Base-by-base conservation (phyloP, 2,329 filamentous ascomycete genomes). In the Diaporthe sp. region DNA sequence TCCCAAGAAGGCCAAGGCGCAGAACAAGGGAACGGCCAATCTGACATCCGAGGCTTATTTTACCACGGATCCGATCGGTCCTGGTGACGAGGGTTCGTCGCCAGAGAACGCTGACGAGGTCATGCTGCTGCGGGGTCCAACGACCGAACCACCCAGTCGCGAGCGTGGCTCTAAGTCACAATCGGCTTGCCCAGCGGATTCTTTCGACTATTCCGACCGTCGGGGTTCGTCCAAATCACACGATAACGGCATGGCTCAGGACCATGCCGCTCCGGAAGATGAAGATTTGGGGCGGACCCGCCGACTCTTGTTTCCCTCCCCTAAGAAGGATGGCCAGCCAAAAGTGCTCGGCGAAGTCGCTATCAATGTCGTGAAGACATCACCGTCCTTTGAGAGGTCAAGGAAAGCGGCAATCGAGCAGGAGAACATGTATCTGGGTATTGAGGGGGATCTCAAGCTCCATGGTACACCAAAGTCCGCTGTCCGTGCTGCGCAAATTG, bases 221-320 rank as follows among this genome's bases (percentile, higher is more conserved):
- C 81, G 80, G 58, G 84, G 86, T 19, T 90, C 89, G 51, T 87
- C 86, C n/a, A 88, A 89, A 78, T 90, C 90, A n/a, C 83, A 86
- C 78, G 88, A 86, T 42, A 89, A 86, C 76, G 91, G 90, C 61
- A 90, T 89, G 42, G 88, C 86, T 22, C 84, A 89, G 67, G 92
- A 88, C 79, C 91, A 91, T 22, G 90, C 92, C 46, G 85, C 87
- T 39, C 78, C 90, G 8, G 87, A 88, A 46, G 86, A 89, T 55
- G 79, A 87, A 70, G 87, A 88, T 46, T 84, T 90, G 68, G 90
- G 90, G 46, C 84, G 82, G 71, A 95, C 93, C 0, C 89, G 93
- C 76, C 89, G 95, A 75, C 84, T 96, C 3, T 87, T 97, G 1
- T 97, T 97, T 80, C 93, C 94, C 1, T 95, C 94, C 0, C 94